Base-by-base conservation (phyloP, 2,329 filamentous ascomycete genomes). In the Neophaeococcomyces mojaviensis region DNA sequence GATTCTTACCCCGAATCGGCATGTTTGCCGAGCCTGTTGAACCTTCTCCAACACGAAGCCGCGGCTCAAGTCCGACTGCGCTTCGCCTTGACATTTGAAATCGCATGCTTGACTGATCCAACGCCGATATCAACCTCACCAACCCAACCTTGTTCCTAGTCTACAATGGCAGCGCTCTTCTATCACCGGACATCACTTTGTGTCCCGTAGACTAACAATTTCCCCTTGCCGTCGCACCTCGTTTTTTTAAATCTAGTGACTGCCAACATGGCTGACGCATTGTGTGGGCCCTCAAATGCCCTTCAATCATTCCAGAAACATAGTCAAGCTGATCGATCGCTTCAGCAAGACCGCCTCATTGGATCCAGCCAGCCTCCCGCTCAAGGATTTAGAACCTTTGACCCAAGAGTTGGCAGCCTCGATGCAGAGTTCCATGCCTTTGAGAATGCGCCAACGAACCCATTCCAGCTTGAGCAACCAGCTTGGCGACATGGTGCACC, bases 231-330 rank as follows among this genome's bases (percentile, higher is more conserved):
- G n/a, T 37, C 10, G 13, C 5, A 9, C 5, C 16, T 7, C 6
- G 20, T 7, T 16, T 6, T 39, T 13, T 28, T 20, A 12, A 20
- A 43, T 30, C n/a, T n/a, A 16, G 30, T 4, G 36, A 37, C n/a
- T n/a, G n/a, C 42, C 59, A 68, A 54, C 56, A 85, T 85, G 81
- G 71, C 77, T 43, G 81, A 85, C 58, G 73, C 76, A 55, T 69
- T 86, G 46, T 89, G 85, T 62, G 84, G 85, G 49, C 83, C 84
- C 15, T 85, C 84, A 10, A 88, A 85, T 64, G 76, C 83, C 52
- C 76, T 86, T 43, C 84, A 87, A 64, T 82, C 77, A 59, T 79
- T 88, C 61, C 77, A 83, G 58, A 81, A 83, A 57, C 84, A 88
- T 63, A 69, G 78, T 9, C 73, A 81, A 39, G 73, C 78, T 51